Conservation (phyloP, 2,329 filamentous ascomycete species). For the Scedosporium apiospermum region DNA sequence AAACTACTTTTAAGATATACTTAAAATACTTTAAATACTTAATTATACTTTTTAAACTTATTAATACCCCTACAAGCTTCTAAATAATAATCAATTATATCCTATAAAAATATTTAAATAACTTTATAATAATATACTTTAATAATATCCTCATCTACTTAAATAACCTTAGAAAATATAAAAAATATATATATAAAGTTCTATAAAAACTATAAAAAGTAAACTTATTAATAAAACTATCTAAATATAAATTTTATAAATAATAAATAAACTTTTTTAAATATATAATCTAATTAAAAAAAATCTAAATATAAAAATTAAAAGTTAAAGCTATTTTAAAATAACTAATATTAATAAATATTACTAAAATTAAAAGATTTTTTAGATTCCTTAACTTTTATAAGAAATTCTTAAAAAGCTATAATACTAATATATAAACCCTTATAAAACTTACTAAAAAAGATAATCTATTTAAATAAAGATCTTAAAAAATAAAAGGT, state of each 20-base stretch:
- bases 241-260: neutral
- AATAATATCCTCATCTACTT: constrained; percentile 11
- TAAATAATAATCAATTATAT: constrained; percentile 11
- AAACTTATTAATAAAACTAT: neutral
- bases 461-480: neutral
- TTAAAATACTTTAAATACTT: constrained; percentile 11
- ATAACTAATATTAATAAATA: too few species aligned
- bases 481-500: neutral
- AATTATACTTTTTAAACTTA: constrained; percentile 10
- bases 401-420: neutral
- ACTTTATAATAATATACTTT: constrained; percentile 11
- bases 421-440: neutral
- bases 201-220: neutral
- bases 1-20: constrained; percentile 8
- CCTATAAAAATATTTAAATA: constrained; percentile 1
- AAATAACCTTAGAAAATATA: constrained; percentile 7
- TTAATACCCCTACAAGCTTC: constrained; percentile 9
- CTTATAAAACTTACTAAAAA: neutral
- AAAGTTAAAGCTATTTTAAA: too few species aligned
- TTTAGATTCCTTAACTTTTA: too few species aligned
- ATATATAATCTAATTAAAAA: neutral
- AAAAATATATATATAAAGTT: neutral
- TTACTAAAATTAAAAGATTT: too few species aligned
- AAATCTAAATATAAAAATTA: neutral
- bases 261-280: neutral